Evolutionary conservation across 257 asterid species (phyloP), one percentile per base, ranked within the genome.

Genomic region (Paulownia fortunei): DNA sequence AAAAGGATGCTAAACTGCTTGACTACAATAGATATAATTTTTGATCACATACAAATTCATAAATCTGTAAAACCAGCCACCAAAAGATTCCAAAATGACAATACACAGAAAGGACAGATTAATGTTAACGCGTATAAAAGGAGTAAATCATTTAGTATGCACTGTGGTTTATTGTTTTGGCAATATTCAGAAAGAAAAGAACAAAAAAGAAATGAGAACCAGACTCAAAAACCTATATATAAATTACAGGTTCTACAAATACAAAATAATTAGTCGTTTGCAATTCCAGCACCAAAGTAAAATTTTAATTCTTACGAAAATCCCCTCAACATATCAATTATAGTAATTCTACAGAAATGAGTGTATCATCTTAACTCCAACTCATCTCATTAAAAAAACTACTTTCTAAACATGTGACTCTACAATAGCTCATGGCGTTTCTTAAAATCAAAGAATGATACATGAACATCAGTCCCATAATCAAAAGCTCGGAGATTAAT

Each of bases 111-210:
- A 46, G 65, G 36, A 51, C 65, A 64, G 49, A 54, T 42, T 3
- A 44, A 44, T 7, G 21, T 30, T 6, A 23, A 32, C 41, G 19
- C 44, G 59, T 13, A 32, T 12, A 32, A 19, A 30, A 70, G 4
- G 32, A 51, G 32, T 9, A 32, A 26, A 49, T 7, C 27, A 26
- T 74, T 55, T 23, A 8, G 49, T 23, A 47, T 21, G 84, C 44
- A 30, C 27, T 1, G 13, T 9, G 7, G 63, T 42, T 70, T 52
- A 26, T 30, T 15, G 26, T 46, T 66, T 24, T 26, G 41, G 26
- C 15, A 73, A 60, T 41, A 54, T 21, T 63, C 11, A 30, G 42
- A 30, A 24, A 77, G 56, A 68, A 66, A 27, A 73, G 34, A 56
- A 82, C 5, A 41, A 30, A 34, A 27, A 4, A 13, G 3, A 21